Base-by-base conservation (phyloP, 495 filamentous ascomycete species). In the Podospora tetraspora region DNA sequence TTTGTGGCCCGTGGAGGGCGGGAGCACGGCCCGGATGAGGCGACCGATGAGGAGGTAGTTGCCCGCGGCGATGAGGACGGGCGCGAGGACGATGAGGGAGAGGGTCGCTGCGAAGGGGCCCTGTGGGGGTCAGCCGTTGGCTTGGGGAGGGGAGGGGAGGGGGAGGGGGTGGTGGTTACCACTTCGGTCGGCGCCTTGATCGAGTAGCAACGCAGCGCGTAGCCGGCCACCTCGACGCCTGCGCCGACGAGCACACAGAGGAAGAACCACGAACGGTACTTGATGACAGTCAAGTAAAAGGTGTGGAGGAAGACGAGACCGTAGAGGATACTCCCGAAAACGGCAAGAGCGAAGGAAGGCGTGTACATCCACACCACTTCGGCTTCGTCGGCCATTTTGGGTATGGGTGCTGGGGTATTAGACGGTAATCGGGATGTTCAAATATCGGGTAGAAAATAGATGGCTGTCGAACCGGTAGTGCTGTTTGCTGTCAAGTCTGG, bases 101-200 rank as follows among this genome's bases (percentile, higher is more conserved):
- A 84, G 82, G 10, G 81, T 79, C n/a, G 84, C 78, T 57, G 85
- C 83, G 76, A 83, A 84, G 76, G 85, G 84, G 71, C 81, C 84
- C 74, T 86, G 37, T 8, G 8, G 3, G 5, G 3, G 60, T 68
- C 62, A 59, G 43, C 19, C 10, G 8, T 21, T 11, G 5, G 32
- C 12, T 25, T 8, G 22, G 29, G 4, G 27, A n/a, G 23, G 11
- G 23, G 21, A 3, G 27, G 64, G 19, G 30, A 78, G 63, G 30
- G 78, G 63, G 22, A 6, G 19, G 25, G 27, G 9, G 79, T 83
- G 69, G 69, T 4, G 19, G 5, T 79, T 79, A 82, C 75, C 34
- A 68, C 43, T 29, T 29, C 27, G 27, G 52, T 34, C 19, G 62
- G 67, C n/a, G 32, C 37, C 62, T 64, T 64, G 67, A 69, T 62